A percentile compares a stretch with the other conserved stretches of the same genome.
Conservation (phyloP, 2,329 filamentous ascomycete species). For the Pyrenophora teres region DNA sequence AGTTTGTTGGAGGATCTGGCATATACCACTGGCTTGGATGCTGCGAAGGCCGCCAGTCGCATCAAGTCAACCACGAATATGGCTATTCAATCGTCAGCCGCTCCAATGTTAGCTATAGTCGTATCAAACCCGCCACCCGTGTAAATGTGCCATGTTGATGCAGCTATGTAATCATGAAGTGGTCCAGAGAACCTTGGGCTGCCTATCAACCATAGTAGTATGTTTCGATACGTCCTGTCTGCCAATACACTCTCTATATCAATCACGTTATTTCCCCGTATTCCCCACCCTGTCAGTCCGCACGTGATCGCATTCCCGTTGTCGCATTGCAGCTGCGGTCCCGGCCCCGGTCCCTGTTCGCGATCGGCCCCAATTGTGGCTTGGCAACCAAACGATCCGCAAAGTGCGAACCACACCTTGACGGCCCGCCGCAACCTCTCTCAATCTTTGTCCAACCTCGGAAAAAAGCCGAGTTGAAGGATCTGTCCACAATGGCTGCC, state of each 20-base stretch:
- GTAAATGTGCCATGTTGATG: too few species aligned
- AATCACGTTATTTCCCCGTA: not conserved
- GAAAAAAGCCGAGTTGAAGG: slow-evolving; percentile 3
- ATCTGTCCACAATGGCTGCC: slow-evolving; percentile 52
- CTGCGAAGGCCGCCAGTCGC: slow-evolving; percentile 9
- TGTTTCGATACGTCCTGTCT: not conserved
- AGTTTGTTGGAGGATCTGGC: slow-evolving; percentile 2
- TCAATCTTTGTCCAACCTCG: not conserved
- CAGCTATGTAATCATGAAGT: too few species aligned
- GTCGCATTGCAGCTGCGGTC: slow-evolving; percentile 6
- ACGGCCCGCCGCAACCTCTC: slow-evolving; percentile 11
- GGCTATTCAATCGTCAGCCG: not conserved
- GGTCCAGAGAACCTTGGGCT: too few species aligned
- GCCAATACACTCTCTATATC: not conserved
- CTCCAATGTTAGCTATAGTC: not conserved
- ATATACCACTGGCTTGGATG: slow-evolving; percentile 14
- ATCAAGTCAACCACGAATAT: not conserved
- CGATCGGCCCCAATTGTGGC: slow-evolving; percentile 10
- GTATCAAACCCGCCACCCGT: not conserved
- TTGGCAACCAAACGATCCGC: slow-evolving; percentile 17
- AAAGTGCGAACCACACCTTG: slow-evolving; percentile 10
- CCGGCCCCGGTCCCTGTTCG: not conserved
- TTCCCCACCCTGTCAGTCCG: not conserved
- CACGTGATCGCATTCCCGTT: slow-evolving; percentile 21
- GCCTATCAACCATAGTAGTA: too few species aligned